phyloP scores from a whole-genome alignment of 495 filamentous ascomycete species.

The Cryomyces minteri region DNA sequence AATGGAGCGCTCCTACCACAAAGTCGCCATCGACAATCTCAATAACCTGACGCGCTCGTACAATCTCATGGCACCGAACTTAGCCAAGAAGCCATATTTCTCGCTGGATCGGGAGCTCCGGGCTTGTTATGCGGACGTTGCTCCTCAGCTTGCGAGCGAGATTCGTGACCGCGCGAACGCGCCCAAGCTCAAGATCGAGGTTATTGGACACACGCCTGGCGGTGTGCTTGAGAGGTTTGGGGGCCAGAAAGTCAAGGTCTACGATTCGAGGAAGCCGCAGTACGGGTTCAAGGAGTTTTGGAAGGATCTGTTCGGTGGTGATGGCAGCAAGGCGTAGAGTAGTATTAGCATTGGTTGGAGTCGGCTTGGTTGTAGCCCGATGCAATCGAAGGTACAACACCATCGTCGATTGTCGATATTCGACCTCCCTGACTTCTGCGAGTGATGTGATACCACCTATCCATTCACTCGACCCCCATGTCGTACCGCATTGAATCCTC shows the following conservation, averaged over 20 bases:
- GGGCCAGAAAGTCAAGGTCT: constrained; percentile 35
- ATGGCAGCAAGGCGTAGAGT: no score
- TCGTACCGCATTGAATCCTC: no score
- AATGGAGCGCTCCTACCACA: constrained; percentile 58
- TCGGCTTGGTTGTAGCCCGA: no score
- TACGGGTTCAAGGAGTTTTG: constrained; percentile 85
- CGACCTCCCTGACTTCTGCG: no score
- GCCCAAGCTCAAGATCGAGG: constrained; percentile 23
- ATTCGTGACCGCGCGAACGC: constrained; percentile 50
- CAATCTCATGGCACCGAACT: constrained; percentile 81
- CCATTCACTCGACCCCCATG: no score
- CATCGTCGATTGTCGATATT: no score
- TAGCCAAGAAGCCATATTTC: constrained; percentile 89
- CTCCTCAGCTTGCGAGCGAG: constrained; percentile 48
- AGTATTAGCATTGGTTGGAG: no score
- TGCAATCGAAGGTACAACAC: no score
- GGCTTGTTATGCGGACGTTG: constrained; percentile 69
- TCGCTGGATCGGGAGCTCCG: constrained; percentile 65
- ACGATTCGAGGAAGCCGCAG: constrained; percentile 49
- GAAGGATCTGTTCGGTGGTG: constrained; percentile 49
- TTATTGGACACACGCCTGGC: constrained; percentile 17
- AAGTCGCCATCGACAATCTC: constrained; percentile 57
- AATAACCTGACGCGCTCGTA: constrained; percentile 74
- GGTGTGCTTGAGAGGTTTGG: constrained; percentile 36
- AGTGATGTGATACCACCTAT: no score